phyloP scores from a whole-genome alignment of 2,329 filamentous ascomycete genomes.

The Cladobotryum protrusum region DNA sequence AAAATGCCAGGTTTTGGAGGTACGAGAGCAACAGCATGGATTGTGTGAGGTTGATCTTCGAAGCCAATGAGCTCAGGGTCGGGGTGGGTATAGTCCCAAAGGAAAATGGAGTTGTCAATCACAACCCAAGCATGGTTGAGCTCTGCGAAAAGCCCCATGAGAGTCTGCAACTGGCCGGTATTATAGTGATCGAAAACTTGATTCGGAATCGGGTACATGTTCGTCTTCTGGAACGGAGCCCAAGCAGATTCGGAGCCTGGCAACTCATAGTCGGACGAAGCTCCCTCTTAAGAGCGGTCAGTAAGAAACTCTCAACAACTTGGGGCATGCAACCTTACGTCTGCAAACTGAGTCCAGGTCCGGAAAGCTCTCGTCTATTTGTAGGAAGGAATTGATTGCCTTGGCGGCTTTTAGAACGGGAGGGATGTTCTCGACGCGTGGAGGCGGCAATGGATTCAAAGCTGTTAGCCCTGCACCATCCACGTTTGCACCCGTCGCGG shows the following conservation, averaged over 20 bases:
- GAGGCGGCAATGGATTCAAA: constrained; percentile 33
- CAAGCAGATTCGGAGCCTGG: constrained; percentile 61
- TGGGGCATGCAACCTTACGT: constrained; percentile 52
- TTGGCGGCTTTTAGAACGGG: constrained; percentile 74
- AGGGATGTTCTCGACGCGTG: constrained; percentile 45
- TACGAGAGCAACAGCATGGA: constrained; percentile 84
- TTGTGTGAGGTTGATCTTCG: constrained; percentile 81
- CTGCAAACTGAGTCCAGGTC: constrained; percentile 84
- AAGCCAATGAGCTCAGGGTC: constrained; percentile 88
- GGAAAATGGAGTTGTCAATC: constrained; percentile 90
- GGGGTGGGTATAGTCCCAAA: constrained; percentile 96
- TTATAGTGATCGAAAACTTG: constrained; percentile 92
- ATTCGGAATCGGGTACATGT: constrained; percentile 85
- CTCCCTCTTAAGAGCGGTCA: constrained; percentile 60
- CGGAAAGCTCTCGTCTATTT: constrained; percentile 73
- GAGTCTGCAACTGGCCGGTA: constrained; percentile 75
- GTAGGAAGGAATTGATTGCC: constrained; percentile 74
- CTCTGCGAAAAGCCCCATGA: constrained; percentile 92
- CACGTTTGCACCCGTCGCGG: constrained; percentile 21
- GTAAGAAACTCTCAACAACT: constrained; percentile 9
- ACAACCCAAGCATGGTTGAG: constrained; percentile 93
- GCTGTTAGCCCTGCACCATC: constrained; percentile 24
- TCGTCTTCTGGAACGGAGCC: constrained; percentile 83
- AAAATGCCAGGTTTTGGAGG: constrained; percentile 84
- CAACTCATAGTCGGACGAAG: constrained; percentile 87